phyloP scores from a whole-genome alignment of 2,329 filamentous ascomycete species.

The Rutstroemia sydowiana region DNA sequence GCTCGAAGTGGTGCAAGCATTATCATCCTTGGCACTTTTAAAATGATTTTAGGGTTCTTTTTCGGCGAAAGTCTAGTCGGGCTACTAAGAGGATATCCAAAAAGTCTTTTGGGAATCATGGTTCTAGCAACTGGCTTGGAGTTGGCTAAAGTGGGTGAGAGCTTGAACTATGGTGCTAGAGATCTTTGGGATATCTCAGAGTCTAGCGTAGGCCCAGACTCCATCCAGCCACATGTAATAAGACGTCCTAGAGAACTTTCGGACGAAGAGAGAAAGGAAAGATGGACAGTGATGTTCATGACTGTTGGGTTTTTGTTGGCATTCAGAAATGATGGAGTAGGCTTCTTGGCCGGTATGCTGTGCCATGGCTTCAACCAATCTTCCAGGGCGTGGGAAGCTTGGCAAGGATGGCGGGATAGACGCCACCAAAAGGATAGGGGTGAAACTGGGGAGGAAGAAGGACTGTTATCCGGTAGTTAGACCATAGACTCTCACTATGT shows the following conservation, averaged over 20 bases:
- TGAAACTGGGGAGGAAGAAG: conserved; percentile 6
- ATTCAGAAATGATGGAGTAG: conserved; percentile 84
- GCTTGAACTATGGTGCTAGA: conserved; percentile 63
- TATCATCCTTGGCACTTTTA: conserved; percentile 68
- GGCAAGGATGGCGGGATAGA: conserved; percentile 11
- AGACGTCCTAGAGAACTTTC: conserved; percentile 47
- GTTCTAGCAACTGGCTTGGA: conserved; percentile 86
- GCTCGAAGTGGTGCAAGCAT: conserved; percentile 81
- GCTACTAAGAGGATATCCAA: conserved; percentile 66
- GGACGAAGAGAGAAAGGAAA: conserved; percentile 61
- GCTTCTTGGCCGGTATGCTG: conserved; percentile 73
- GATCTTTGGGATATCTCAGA: conserved; percentile 52
- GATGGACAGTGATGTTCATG: conserved; percentile 86
- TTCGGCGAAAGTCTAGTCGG: conserved; percentile 68
- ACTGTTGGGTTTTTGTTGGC: conserved; percentile 76
- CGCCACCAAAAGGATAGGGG: conserved; percentile 8
- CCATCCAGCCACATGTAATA: conserved; percentile 12
- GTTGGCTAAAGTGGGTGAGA: conserved; percentile 76
- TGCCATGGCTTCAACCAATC: conserved; percentile 62
- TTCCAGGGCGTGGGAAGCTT: conserved; percentile 13
- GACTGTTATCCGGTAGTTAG: conserved; percentile 3
- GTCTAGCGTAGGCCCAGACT: conserved; percentile 29
- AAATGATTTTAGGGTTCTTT: conserved; percentile 67
- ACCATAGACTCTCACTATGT: neutral
- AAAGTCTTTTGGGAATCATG: conserved; percentile 73